Conservation (phyloP, 1,284 basidiomycete genomes). For the Boletus sp. region DNA sequence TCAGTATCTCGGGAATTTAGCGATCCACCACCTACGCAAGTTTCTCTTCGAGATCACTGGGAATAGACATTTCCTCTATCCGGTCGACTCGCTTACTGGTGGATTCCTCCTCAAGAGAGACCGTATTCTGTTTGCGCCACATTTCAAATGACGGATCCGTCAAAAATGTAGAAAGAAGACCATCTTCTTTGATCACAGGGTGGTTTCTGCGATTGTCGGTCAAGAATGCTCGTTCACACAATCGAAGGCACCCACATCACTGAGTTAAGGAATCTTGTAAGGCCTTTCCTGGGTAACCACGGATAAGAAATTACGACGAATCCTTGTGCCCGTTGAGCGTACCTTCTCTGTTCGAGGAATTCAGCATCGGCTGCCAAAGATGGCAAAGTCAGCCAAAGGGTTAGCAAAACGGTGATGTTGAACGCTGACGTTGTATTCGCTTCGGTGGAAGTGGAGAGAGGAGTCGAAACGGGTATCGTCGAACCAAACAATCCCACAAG, state of each 20-base stretch:
- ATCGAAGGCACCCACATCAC: slow-evolving; percentile 53
- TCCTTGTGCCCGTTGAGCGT: slow-evolving; percentile 6
- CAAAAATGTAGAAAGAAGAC: slow-evolving; percentile 77
- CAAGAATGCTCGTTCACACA: background rate
- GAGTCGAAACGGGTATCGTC: slow-evolving; percentile 88
- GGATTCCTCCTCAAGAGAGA: slow-evolving; percentile 87
- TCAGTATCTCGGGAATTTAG: background rate
- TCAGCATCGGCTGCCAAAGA: slow-evolving; percentile 67
- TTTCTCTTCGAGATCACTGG: slow-evolving; percentile 88
- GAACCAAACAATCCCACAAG: slow-evolving; percentile 78
- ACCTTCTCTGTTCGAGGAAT: slow-evolving; percentile 88
- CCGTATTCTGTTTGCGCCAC: slow-evolving; percentile 75
- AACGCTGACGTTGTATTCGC: slow-evolving; percentile 74
- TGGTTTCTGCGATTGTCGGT: slow-evolving; percentile 63
- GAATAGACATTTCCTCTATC: slow-evolving; percentile 88
- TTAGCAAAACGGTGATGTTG: background rate
- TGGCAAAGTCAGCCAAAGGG: slow-evolving; percentile 5
- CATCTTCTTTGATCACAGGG: slow-evolving; percentile 85
- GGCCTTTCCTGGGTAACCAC: slow-evolving; percentile 58
- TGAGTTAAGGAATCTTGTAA: slow-evolving; percentile 79
- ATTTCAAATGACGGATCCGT: slow-evolving; percentile 78
- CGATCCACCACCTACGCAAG: slow-evolving; percentile 54
- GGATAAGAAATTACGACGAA: background rate
- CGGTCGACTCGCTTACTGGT: slow-evolving; percentile 75
- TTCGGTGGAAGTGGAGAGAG: slow-evolving; percentile 89